Evolutionary conservation across 495 filamentous ascomycete species (phyloP), one percentile per base, ranked within the genome.

Genomic region (Aspergillus baeticus): DNA sequence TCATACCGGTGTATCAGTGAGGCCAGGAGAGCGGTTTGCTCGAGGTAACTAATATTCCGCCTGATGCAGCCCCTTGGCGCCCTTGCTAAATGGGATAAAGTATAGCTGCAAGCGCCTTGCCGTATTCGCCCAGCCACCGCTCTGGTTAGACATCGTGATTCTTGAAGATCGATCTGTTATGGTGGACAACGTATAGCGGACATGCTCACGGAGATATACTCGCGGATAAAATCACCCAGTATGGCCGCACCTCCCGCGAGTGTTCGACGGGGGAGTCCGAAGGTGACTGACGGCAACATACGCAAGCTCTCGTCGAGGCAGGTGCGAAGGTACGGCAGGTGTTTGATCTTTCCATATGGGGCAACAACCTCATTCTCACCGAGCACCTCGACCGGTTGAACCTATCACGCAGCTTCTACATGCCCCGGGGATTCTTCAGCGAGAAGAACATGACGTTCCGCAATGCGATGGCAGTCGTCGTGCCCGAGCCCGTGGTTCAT

Each of bases 381-480:
- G n/a, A 72, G 43, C 1, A 65, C 65, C 0, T 60, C 58, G 29
- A 75, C 84, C 2, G n/a, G n/a, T n/a, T n/a, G n/a, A 88, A 66
- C 60, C 88, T 85, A 34, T 76, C 43, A 5, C 78, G 77, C 1
- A 86, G 76, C 62, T 77, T 81, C 5, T 60, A 55, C 51, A 83
- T 67, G 1, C 63, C 64, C 2, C 72, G 59, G 0, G 79, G 81
- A 54, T 82, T 70, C 37, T 75, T 79, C 31, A 85, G 55, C 0
- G 88, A 70, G 33, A 74, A 67, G 62, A 77, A 85, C 57, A 87
- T 51, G 13, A 66, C 64, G 21, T 76, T 77, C 10, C 61, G 65
- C 43, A 84, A 53, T 0, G 75, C 72, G n/a, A 77, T 74, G 0
- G 76, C 78, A 1, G 81, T 81, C 0, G 80, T 82, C n/a, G n/a